Evolutionary conservation across 768 basidiomycete species (phyloP), one percentile per base, ranked within the genome.

Genomic region (Pulveroboletus ravenelii): DNA sequence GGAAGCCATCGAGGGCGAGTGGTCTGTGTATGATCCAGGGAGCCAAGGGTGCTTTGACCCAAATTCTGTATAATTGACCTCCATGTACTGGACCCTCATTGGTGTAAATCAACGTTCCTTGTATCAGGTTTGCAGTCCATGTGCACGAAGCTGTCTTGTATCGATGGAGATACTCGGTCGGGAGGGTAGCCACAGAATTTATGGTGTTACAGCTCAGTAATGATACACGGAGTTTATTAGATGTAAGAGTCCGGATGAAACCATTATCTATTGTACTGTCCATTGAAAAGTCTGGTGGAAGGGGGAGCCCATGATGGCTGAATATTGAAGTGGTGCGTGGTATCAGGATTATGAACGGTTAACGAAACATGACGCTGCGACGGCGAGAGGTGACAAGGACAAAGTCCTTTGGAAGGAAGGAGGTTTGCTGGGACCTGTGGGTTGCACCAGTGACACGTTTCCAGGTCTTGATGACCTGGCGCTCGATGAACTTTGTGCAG

Each of bases 391-490:
- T 84, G 57, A 86, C 72, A 52, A 85, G 71, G 58, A 84, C 75
- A 62, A 85, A 85, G 61, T 82, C 82, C 20, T 75, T 74, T 29
- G 79, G 76, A 42, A 83, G 69, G 59, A 77, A 62, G 3, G 84
- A 82, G 6, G 74, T 71, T 37, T 80, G 77, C 23, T 76, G 73
- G 31, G 70, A 70, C 47, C 74, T 80, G 54, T 78, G 79, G 30
- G 78, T 74, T 29, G 71, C 68, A 20, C 74, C 70, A 23, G 82
- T 84, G 59, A 85, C 65, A 35, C 74, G 67, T 60, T 86, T 86
- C 84, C 84, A 86, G 10, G 76, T 71, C 38, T 72, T 69, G 47
- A 85, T 65, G 52, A 84, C 67, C 62, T 78, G 79, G 48, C 84
- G 82, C 59, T 81, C 76, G 50, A 86, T 64, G 58, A 65, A 67